Base-by-base conservation (phyloP, 257 asterid genomes). In the Nicotiana sylvestris region DNA sequence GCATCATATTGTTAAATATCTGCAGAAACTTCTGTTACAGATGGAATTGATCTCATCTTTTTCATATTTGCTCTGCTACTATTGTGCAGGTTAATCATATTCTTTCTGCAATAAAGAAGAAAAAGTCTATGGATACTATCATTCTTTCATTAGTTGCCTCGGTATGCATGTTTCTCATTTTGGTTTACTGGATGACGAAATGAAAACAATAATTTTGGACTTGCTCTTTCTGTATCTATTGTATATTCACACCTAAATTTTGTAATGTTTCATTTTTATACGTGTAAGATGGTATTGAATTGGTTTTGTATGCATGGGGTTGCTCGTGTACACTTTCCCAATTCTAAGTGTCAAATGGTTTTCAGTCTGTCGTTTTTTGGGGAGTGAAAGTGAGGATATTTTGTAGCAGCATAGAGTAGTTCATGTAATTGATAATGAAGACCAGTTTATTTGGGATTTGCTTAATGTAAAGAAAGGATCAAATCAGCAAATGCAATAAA, bases 181-280 rank as follows among this genome's bases (percentile, higher is more conserved):
- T 95, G 83, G 88, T 95, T 82, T 95, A 95, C 89, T 95, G 98
- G 98, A 92, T 97, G 91, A 89, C 93, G 33, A 95, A 95, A 88
- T 95, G 92, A 86, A 9, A 84, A 77, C 65, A 64, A 70, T 27
- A 49, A 61, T 65, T 21, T 65, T 5, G 33, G 66, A 46, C 66
- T 25, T n/a, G 6, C 51, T 27, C 33, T 35, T 66, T 66, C 12
- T 64, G 46, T 49, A 65, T 66, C 83, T 66, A 30, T 81, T 81
- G 83, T 81, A 81, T 66, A 81, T 81, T 81, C 80, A 65, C 70
- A 78, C 65, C 83, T 81, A 56, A 49, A 66, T 66, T 29, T 43
- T 81, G 80, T 66, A 32, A 49, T 57, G 18, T 51, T 37, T 57
- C 37, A 46, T 81, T 81, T 49, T 81, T 49, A 46, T 74, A 51